phyloP scores from a whole-genome alignment of 441 rosid species.

The Francoa sonchifolia region DNA sequence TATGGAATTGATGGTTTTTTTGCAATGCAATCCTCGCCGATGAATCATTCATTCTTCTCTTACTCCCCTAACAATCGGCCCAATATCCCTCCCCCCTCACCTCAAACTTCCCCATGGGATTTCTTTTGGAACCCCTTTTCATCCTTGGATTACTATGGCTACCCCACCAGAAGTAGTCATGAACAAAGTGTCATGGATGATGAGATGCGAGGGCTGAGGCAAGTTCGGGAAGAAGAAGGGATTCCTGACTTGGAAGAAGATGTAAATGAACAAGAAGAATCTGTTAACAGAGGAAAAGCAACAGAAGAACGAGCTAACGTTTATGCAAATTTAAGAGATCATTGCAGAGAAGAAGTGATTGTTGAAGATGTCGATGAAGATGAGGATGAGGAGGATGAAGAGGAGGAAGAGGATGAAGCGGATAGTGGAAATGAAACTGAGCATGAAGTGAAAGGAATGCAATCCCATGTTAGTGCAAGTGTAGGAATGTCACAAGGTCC shows the following conservation, averaged over 20 bases:
- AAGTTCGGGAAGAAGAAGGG: slow-evolving; percentile 94
- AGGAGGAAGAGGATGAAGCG: slow-evolving; percentile 17
- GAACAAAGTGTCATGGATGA: slow-evolving; percentile 60
- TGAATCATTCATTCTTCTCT: slow-evolving; percentile 32
- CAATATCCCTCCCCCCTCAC: slow-evolving; percentile 71
- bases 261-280: slow-evolving; percentile 53
- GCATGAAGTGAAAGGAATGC: slow-evolving; percentile 20
- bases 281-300: slow-evolving; percentile 19
- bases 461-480: slow-evolving; percentile 30
- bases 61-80: slow-evolving; percentile 47
- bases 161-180: slow-evolving; percentile 38
- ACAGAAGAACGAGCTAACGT: slow-evolving; percentile 21
- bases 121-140: slow-evolving; percentile 97
- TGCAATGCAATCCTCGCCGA: slow-evolving; percentile 44
- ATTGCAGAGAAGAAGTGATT: slow-evolving; percentile 48
- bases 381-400: slow-evolving; percentile 20
- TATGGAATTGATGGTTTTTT: slow-evolving; percentile 51
- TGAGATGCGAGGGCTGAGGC: slow-evolving; percentile 70
- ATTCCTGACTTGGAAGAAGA: slow-evolving; percentile 94
- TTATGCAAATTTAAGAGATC: slow-evolving; percentile 20
- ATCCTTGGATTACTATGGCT: slow-evolving; percentile 67
- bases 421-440: slow-evolving; percentile 32
- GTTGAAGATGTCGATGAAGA: slow-evolving; percentile 72
- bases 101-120: slow-evolving; percentile 91
- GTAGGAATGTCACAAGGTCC: slow-evolving; percentile 37